Evolutionary conservation across 164 flowering plant species (phyloP), one percentile per base, ranked within the genome.

Genomic region (Litsea cubeba): DNA sequence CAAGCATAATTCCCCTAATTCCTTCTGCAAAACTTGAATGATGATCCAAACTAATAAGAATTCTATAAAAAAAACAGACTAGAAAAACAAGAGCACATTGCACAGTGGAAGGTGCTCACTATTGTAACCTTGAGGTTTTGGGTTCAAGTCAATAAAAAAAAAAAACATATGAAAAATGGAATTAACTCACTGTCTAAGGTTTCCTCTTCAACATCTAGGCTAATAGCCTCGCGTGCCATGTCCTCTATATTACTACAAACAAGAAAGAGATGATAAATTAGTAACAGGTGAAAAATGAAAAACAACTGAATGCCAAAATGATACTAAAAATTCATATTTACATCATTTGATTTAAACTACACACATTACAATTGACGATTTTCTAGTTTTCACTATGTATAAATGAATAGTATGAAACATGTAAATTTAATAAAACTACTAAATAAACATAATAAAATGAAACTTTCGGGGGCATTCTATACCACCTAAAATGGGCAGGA

Each of bases 191-290:
- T 79, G 40, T 81, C 82, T 74, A 95, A 77, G 74, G 68, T 76
- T 69, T 92, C 96, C 77, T 92, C 97, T 74, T 95, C 97, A 63
- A 91, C 81, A 80, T 95, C 95, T 70, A 91, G 76, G 74, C 98
- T 93, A 46, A 94, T 97, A 81, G 97, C 91, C 71, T 91, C 97
- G 66, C 99, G 97, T 80, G 95, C 87, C 72, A 91, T 88, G 83
- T 95, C 99, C 79, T 95, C 99, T 78, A 95, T 91, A 79, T 93
- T 95, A 82, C 99, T 95, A 90, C 40, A 74, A 76, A 71, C 17
- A 54, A 54, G 60, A 54, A 20, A 54, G 60, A 0, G 60, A 54
- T 3, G 60, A 54, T 40, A 54, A 17, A 20, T 54, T 54, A 54
- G 60, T 15, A 54, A 54, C 12, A 20, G 60, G 60, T 3, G 46